Base-by-base conservation (phyloP, 2,329 filamentous ascomycete species). In the Fusarium abutilonis region DNA sequence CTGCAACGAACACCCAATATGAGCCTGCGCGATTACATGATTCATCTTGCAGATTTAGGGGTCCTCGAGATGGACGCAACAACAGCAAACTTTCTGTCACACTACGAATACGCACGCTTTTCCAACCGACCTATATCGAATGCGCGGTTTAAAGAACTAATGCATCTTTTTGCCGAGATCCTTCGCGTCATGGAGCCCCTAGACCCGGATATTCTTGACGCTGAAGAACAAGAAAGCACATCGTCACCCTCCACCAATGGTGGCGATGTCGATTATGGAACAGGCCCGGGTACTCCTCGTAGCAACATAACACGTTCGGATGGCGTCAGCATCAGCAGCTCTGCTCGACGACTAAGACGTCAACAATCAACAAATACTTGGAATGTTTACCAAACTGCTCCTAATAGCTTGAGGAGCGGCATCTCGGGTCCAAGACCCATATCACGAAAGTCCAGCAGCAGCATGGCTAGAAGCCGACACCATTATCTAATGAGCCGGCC, bases 81-180 rank as follows among this genome's bases (percentile, higher is more conserved):
- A 3, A 88, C 73, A 66, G 82, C 64, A 73, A 86, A 74, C 62
- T 99, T 98, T 72, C 77, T 97, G 17, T 76, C 82, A 1, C 79
- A 86, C 17, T 99, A 97, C 76, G 95, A 98, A 77, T 81, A 85
- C 54, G 92, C 93, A 3, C 88, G 94, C 36, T 99, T 96, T 77
- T 93, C 91, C 2, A 85, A 84, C 0, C 79, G 81, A 6, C 84
- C 89, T 1, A 79, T 97, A 4, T 83, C 86, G 3, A 89, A 93
- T 66, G 70, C 77, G 0, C 83, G 89, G 47, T 98, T 99, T 73
- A 83, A 90, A 34, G 78, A 83, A 19, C 79, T 97, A 28, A 97
- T 97, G 92, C 84, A 87, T 53, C 81, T 91, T 23, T 97, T 98
- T 75, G 90, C 93, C 2, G 86, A 90, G 49, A 79, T 98, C 0